A percentile compares a stretch with the other conserved stretches of the same genome.
Conservation (phyloP, 805 yeast species). For the Diddensiella santjacobensis region DNA sequence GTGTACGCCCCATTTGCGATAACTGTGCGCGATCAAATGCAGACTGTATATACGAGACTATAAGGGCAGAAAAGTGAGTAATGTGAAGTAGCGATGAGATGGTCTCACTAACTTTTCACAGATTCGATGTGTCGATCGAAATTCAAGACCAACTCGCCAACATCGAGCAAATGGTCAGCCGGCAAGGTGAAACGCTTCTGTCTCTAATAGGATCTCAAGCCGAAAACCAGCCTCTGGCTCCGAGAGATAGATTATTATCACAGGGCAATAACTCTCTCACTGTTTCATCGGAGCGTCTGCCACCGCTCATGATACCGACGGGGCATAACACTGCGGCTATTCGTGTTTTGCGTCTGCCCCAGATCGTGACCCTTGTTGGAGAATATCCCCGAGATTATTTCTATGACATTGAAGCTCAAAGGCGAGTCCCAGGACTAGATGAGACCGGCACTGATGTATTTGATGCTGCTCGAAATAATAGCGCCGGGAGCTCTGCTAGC, state of each 20-base stretch:
- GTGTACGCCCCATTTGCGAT: conserved; percentile 9
- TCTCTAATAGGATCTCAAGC: background rate
- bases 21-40: conserved; percentile 11
- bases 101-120: background rate
- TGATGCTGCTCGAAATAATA: background rate
- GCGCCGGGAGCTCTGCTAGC: background rate
- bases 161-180: background rate
- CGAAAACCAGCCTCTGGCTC: background rate
- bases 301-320: conserved; percentile 15
- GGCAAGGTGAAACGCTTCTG: background rate
- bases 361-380: conserved; percentile 8
- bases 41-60: conserved; percentile 11
- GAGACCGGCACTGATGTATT: background rate
- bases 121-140: background rate
- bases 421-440: background rate
- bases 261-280: background rate
- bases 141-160: background rate
- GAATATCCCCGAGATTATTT: conserved; percentile 12
- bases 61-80: conserved; percentile 5
- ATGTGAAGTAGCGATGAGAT: background rate
- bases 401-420: conserved; percentile 8
- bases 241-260: background rate
- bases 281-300: background rate
- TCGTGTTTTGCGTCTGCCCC: conserved; percentile 5
- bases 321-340: conserved; percentile 14